Percentiles rank a stretch among this genome's conserved stretches.
Evolutionary conservation across 768 basidiomycete species (phyloP).

Genomic region (Epithele typhae): DNA sequence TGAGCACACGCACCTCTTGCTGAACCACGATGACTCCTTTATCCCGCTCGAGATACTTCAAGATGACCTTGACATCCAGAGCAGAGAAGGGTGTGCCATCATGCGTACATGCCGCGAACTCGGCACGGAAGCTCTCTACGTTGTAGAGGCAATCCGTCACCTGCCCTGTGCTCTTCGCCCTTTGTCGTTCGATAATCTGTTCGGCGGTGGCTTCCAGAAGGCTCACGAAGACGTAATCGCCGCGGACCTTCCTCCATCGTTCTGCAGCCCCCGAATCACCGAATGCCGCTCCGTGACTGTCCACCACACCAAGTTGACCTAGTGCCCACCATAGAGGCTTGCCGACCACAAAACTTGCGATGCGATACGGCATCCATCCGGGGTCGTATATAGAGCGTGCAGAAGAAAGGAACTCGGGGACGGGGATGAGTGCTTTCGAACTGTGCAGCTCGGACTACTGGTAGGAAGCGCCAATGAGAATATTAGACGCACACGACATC

Average conservation of each 20-base stretch:
- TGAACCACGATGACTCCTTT: constrained; percentile 57
- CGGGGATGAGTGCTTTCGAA: constrained; percentile 40
- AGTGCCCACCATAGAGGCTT: constrained; percentile 87
- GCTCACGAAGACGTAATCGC: constrained; percentile 67
- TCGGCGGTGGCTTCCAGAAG: constrained; percentile 67
- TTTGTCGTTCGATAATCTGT: constrained; percentile 41
- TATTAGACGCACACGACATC: not conserved
- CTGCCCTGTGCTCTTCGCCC: constrained; percentile 38
- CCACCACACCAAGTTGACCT: constrained; percentile 69
- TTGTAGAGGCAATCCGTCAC: constrained; percentile 61
- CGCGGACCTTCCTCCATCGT: constrained; percentile 54
- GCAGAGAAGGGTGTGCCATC: constrained; percentile 48
- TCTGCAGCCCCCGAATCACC: constrained; percentile 36
- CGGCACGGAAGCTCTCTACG: constrained; percentile 52
- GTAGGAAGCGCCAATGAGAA: constrained; percentile 32
- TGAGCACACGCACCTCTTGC: constrained; percentile 48
- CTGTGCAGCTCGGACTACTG: constrained; percentile 65
- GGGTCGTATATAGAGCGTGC: constrained; percentile 62
- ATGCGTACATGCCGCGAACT: constrained; percentile 45
- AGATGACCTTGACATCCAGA: constrained; percentile 60
- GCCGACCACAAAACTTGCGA: constrained; percentile 68
- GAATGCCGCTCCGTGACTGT: constrained; percentile 42
- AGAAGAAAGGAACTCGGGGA: constrained; percentile 51
- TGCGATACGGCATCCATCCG: constrained; percentile 62
- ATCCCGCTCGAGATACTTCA: constrained; percentile 81